Percentiles rank a stretch among this genome's conserved stretches.
Evolutionary conservation across 345 rosid species (phyloP).

Genomic region (Heritiera fomes): DNA sequence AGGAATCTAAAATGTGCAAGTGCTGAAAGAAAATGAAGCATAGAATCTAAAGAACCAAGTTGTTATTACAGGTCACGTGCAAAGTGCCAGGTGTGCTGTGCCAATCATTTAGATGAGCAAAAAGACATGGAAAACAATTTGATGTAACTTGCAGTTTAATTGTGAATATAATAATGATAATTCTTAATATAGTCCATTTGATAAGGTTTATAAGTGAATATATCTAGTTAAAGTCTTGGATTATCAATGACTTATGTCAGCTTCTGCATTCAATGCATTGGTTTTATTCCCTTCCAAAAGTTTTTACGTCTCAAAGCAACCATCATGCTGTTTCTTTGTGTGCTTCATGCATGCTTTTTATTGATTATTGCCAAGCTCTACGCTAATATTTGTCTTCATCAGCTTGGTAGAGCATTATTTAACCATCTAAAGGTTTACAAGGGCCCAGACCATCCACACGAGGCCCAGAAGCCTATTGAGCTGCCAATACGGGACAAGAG

Average conservation of each 20-base stretch:
- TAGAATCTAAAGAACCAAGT: not conserved
- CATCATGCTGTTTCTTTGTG: not conserved
- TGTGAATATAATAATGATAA: not conserved
- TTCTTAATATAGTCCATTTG: not conserved
- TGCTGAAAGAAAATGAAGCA: not conserved
- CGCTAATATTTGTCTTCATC: conserved; percentile 31
- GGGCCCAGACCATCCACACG: conserved; percentile 92
- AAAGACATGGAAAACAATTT: not conserved
- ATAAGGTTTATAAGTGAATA: conserved; percentile 4
- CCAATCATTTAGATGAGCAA: not conserved
- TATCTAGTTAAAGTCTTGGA: not conserved
- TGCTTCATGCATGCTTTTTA: too few relatives aligned
- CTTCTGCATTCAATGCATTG: not conserved
- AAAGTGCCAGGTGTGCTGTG: not conserved
- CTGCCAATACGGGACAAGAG: conserved; percentile 92
- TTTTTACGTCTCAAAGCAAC: not conserved
- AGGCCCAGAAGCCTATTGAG: conserved; percentile 82
- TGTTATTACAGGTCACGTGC: not conserved
- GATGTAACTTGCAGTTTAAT: not conserved
- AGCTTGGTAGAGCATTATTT: conserved; percentile 93
- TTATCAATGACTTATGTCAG: not conserved
- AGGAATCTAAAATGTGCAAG: not conserved
- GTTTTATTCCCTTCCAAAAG: not conserved
- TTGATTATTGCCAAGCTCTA: not conserved
- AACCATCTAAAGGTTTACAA: conserved; percentile 95